These are phyloP conservation scores for Neotropicomus parvogracilis DNA, from an alignment of 1,284 basidiomycete genomes.

Conservation along the genomic window DNA sequence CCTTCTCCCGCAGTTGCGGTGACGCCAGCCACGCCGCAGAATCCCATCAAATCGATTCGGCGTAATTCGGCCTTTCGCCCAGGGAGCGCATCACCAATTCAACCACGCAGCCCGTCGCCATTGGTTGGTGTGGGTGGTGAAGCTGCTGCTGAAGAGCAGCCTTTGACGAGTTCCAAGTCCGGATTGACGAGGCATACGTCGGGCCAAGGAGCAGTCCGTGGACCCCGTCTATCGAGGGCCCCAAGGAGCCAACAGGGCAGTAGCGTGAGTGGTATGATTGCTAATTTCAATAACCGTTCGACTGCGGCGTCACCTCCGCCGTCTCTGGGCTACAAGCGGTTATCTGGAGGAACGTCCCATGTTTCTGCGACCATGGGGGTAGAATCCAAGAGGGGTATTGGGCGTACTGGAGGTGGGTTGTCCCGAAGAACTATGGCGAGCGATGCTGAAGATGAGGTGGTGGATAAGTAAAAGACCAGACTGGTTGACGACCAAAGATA, in stretches of 20 bases:
- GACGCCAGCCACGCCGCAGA: slow-evolving; percentile 46
- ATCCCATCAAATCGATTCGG: slow-evolving; percentile 37
- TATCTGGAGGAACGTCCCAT: slow-evolving; percentile 41
- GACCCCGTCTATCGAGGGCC: slow-evolving; percentile 49
- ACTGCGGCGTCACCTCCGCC: slow-evolving; percentile 40
- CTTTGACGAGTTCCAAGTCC: slow-evolving; percentile 29
- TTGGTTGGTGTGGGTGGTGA: slow-evolving; percentile 29
- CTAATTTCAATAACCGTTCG: slow-evolving; percentile 51
- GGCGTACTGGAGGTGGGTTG: slow-evolving; percentile 51
- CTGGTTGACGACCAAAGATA: neutral
- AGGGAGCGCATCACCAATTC: slow-evolving; percentile 32
- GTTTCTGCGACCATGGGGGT: slow-evolving; percentile 22
- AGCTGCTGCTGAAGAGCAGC: slow-evolving; percentile 35
- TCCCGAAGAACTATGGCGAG: slow-evolving; percentile 75
- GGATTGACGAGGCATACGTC: slow-evolving; percentile 43
- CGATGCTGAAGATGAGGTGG: slow-evolving; percentile 73
- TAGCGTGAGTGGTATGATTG: slow-evolving; percentile 52
- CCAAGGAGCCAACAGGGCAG: slow-evolving; percentile 41
- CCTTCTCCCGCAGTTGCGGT: slow-evolving; percentile 38
- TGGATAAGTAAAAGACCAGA: slow-evolving; percentile 32
- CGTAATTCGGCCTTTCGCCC: slow-evolving; percentile 30
- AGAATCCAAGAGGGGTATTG: slow-evolving; percentile 36
- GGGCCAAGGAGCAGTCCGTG: slow-evolving; percentile 47
- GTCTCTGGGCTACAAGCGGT: slow-evolving; percentile 39
- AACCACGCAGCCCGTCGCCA: slow-evolving; percentile 45